phyloP scores from a whole-genome alignment of 179 eudicot species.

The Camellia oleifera region DNA sequence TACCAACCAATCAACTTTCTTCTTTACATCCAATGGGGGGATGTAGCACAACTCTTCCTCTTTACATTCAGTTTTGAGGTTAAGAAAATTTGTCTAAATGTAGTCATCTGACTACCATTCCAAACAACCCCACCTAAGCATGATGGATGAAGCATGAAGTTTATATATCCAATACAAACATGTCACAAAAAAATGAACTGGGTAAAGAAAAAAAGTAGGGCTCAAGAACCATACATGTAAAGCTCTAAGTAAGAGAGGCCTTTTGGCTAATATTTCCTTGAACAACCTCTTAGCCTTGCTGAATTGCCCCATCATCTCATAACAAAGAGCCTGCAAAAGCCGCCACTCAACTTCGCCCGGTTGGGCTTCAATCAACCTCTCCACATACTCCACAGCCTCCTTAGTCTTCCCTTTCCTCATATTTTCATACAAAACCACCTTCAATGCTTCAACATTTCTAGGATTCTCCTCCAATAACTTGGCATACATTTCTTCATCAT shows the following conservation, averaged over 20 bases:
- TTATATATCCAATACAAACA: background rate
- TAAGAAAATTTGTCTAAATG: background rate
- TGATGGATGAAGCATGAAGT: too few species aligned
- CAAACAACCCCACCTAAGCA: background rate
- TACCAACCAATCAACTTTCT: too few species aligned
- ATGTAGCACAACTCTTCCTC: too few species aligned
- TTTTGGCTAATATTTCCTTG: conserved; percentile 52
- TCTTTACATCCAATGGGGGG: too few species aligned
- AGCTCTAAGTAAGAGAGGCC: conserved; percentile 83
- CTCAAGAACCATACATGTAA: conserved; percentile 64
- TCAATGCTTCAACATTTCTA: conserved; percentile 65
- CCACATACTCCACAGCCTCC: conserved; percentile 72
- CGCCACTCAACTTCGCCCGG: conserved; percentile 88
- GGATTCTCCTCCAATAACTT: conserved; percentile 63
- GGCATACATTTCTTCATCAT: conserved; percentile 57
- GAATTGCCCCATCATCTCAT: conserved; percentile 76
- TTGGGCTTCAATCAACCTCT: conserved; percentile 67
- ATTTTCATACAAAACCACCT: conserved; percentile 59
- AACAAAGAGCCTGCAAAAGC: conserved; percentile 87
- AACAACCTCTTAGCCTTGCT: conserved; percentile 69
- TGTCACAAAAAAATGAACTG: too few species aligned
- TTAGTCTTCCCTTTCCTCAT: conserved; percentile 71
- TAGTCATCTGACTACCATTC: background rate
- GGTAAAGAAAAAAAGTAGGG: background rate
- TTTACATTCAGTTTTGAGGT: background rate